Evolutionary conservation across 495 filamentous ascomycete species (phyloP), one percentile per base, ranked within the genome.

Genomic region (Penicillium taxi): DNA sequence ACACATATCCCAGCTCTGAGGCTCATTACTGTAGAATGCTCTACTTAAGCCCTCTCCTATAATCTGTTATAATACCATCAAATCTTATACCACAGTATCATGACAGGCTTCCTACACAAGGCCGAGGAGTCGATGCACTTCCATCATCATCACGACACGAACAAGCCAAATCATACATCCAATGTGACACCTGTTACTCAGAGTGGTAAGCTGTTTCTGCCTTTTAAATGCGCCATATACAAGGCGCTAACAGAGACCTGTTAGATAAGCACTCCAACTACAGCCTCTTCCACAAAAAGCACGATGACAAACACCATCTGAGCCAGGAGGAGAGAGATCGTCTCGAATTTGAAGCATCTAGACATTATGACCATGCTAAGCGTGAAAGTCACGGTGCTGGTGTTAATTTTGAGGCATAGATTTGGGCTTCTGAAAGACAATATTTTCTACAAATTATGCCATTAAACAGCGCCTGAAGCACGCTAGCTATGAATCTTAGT

Each of bases 291-390:
- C 13, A 11, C 29, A 14, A 32, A 5, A 14, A 32, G n/a, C 25
- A 32, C 0, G 20, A 32, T 2, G 37, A 26, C 6, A 13, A 22
- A 9, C 26, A 39, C 5, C 37, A 27, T 26, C 21, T 27, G 9
- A 39, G 37, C 21, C 37, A 39, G 19, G 37, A 19, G 4, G 37
- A 39, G 29, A 39, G 22, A 2, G 37, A 39, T 13, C 16, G 26
- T 3, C 28, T 29, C 5, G 28, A 39, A 21, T 39, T 32, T 2
- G 9, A 31, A 4, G 37, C 37, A 2, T 19, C 37, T n/a, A 21
- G 27, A 18, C 28, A 39, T 11, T 39, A 32, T 17, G 37, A 39
- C 9, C 37, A 39, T 19, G 37, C 37, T 25, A 11, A 18, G 20
- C 32, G 32, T 21, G 19, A 18, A 19, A 39, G 37, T 9, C 37